phyloP scores from a whole-genome alignment of 2,329 filamentous ascomycete species.

The Aspergillus sp. region DNA sequence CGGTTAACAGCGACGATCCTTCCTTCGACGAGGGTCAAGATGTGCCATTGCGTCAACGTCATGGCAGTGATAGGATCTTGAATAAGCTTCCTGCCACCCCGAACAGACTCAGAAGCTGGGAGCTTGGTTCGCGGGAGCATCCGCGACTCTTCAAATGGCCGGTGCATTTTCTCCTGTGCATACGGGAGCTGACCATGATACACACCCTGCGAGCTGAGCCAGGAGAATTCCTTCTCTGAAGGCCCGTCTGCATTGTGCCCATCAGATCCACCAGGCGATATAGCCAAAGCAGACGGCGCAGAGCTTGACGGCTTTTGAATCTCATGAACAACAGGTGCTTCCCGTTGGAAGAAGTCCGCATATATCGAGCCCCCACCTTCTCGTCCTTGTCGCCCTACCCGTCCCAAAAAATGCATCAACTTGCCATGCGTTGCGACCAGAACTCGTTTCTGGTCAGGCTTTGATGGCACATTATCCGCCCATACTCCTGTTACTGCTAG shows the following conservation, averaged over 20 bases:
- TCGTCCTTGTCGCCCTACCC: slow-evolving; percentile 61
- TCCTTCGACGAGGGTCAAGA: slow-evolving; percentile 73
- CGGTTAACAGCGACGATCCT: slow-evolving; percentile 80
- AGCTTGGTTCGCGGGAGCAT: slow-evolving; percentile 69
- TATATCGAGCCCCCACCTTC: slow-evolving; percentile 84
- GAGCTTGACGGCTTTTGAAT: slow-evolving; percentile 53
- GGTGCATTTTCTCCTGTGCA: slow-evolving; percentile 60
- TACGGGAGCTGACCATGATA: slow-evolving; percentile 75
- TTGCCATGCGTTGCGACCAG: slow-evolving; percentile 71
- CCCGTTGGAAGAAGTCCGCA: slow-evolving; percentile 77
- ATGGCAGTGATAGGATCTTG: slow-evolving; percentile 72
- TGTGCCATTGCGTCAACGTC: slow-evolving; percentile 87
- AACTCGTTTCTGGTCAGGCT: slow-evolving; percentile 66
- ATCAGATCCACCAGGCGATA: slow-evolving; percentile 68
- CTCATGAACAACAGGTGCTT: slow-evolving; percentile 72
- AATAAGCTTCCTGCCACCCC: slow-evolving; percentile 57
- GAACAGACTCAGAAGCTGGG: slow-evolving; percentile 58
- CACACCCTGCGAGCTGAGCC: slow-evolving; percentile 81
- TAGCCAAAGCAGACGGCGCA: slow-evolving; percentile 60
- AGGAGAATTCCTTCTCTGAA: slow-evolving; percentile 65
- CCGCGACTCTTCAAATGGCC: slow-evolving; percentile 71
- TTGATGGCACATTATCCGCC: slow-evolving; percentile 65
- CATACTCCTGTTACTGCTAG: slow-evolving; percentile 73
- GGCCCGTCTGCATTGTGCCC: slow-evolving; percentile 47
- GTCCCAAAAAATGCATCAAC: slow-evolving; percentile 75